Evolutionary conservation across 1,284 basidiomycete species (phyloP), one percentile per base, ranked within the genome.

Genomic region (Ustilago loliicola): DNA sequence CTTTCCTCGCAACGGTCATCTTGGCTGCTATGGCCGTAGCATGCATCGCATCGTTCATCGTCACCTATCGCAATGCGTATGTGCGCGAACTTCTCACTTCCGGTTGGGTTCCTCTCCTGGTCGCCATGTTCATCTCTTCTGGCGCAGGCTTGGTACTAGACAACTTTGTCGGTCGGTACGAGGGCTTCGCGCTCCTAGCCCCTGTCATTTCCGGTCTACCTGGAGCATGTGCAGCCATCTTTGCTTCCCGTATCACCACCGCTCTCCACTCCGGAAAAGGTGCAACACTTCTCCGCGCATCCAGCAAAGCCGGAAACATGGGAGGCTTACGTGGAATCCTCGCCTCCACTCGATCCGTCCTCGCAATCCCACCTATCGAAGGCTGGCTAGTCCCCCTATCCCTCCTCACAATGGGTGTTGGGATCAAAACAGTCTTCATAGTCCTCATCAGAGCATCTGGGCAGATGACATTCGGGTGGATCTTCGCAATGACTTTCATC

Each of bases 71-170:
- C 1, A 95, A 95, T 84, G 87, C 88, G 45, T 88, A 91, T 79
- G 92, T 93, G 17, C 89, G 89, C 64, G 90, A 91, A 34, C 90
- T 98, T 1, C 88, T 98, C 21, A 90, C 89, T 53, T 91, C 93
- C 57, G 95, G 95, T 0, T 99, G 96, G 96, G 88, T 90, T 1
- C 95, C 96, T 0, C 89, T 99, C 2, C 91, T 98, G 74, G 91
- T 91, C 11, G 96, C 96, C 1, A 97, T 98, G 94, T 88, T 92
- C 64, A 95, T 98, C 81, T 94, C 93, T 79, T 93, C 92, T 56
- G 94, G 91, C 0, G 94, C 96, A 0, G 96, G 96, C 0, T 91
- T 98, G 79, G 92, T 98, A 0, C 90, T 99, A 17, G 94, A 98
- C 81, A 89, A 90, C 54, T 97, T 96, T 74, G 95, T 97, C 1